phyloP scores from a whole-genome alignment of 2,329 filamentous ascomycete species.

The Helicocarpus griseus region DNA sequence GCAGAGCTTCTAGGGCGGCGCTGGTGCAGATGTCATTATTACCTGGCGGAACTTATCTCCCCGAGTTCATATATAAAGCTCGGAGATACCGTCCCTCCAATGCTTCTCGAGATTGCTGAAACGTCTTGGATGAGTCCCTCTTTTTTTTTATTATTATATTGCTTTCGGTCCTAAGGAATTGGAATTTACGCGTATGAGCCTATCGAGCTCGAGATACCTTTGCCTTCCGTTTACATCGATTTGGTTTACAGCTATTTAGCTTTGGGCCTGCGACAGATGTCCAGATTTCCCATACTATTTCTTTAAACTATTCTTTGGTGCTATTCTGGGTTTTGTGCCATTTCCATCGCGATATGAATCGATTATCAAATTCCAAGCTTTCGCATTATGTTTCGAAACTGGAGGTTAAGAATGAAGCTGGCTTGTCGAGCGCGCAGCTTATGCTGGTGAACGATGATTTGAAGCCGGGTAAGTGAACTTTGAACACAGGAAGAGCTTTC shows the following conservation, averaged over 20 bases:
- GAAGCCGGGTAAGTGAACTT: constrained; percentile 49
- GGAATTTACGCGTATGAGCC: neutral
- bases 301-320: neutral
- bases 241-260: neutral
- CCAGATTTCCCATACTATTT: neutral
- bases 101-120: neutral
- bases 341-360: constrained; percentile 27
- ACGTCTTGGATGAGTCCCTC: neutral
- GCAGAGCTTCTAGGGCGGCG: neutral
- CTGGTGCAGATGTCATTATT: neutral
- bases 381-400: constrained; percentile 43
- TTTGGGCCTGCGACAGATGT: neutral
- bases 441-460: constrained; percentile 83
- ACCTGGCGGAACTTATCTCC: neutral
- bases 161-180: neutral
- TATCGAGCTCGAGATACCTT: neutral
- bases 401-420: constrained; percentile 64
- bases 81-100: neutral
- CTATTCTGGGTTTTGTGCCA: neutral
- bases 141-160: too few species aligned
- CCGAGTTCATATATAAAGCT: neutral
- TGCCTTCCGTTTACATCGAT: neutral
- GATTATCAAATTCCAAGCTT: constrained; percentile 28
- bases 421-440: constrained; percentile 66
- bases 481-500: constrained; percentile 43